phyloP scores from a whole-genome alignment of 179 eudicot species.

The Vitellaria paradoxa region DNA sequence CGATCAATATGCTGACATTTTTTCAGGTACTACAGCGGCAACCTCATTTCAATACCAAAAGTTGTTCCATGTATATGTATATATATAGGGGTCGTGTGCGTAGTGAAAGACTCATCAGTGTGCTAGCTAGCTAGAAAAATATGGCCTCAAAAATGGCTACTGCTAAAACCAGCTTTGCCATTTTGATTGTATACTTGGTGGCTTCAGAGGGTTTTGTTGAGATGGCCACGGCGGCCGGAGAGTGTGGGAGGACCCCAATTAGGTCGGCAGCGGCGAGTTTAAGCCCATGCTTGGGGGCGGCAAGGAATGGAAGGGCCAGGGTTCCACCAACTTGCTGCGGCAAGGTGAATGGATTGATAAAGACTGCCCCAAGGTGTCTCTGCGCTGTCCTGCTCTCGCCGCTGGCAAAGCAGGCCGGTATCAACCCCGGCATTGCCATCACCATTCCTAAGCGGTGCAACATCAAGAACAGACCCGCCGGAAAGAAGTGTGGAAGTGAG shows the following conservation, averaged over 20 bases:
- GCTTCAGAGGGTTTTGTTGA: constrained; percentile 19
- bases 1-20: too few relatives aligned
- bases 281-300: constrained; percentile 56
- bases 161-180: constrained; percentile 6
- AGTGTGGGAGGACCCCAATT: constrained; percentile 51
- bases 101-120: not conserved
- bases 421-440: constrained; percentile 51
- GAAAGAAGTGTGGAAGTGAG: constrained; percentile 62
- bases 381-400: constrained; percentile 56
- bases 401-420: constrained; percentile 47
- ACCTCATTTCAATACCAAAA: too few relatives aligned
- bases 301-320: constrained; percentile 25
- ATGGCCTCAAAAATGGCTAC: constrained; percentile 10
- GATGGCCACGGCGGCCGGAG: constrained; percentile 38
- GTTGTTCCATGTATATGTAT: not conserved
- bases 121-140: not conserved
- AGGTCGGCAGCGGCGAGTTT: constrained; percentile 43
- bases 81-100: not conserved
- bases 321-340: constrained; percentile 48
- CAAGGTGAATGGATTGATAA: constrained; percentile 44
- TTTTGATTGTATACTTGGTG: constrained; percentile 20
- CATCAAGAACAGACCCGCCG: constrained; percentile 47
- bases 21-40: too few relatives aligned
- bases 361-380: constrained; percentile 50
- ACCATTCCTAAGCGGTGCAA: constrained; percentile 58